phyloP scores from a whole-genome alignment of 495 filamentous ascomycete species.

The Penicillium lividum region DNA sequence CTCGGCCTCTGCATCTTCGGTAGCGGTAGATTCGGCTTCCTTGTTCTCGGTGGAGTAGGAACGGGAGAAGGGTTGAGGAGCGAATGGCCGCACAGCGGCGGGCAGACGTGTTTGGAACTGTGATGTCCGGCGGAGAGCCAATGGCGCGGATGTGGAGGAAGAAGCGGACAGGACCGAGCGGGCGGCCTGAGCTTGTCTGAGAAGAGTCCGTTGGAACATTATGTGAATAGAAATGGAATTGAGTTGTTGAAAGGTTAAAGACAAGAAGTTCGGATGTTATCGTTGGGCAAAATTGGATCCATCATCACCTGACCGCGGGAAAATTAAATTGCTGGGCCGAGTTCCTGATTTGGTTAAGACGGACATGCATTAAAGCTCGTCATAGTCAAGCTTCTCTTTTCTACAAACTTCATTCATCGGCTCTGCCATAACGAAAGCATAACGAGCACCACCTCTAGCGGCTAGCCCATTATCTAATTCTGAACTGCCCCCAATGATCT shows the following conservation, averaged over 20 bases:
- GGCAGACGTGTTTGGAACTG: conserved; percentile 40
- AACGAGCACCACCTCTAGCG: background rate
- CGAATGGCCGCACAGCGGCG: conserved; percentile 30
- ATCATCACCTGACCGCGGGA: conserved; percentile 31
- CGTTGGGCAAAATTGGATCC: conserved; percentile 29
- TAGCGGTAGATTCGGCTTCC: conserved; percentile 30
- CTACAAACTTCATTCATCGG: background rate
- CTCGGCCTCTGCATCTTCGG: conserved; percentile 45
- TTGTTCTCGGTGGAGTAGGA: conserved; percentile 47
- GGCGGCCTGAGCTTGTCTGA: conserved; percentile 47
- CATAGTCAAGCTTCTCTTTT: background rate
- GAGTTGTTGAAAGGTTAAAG: conserved; percentile 10
- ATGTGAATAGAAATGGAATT: conserved; percentile 18
- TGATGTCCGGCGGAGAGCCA: conserved; percentile 40
- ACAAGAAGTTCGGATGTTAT: conserved; percentile 11
- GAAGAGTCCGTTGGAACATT: conserved; percentile 49
- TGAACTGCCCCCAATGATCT: background rate
- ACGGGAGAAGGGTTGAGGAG: conserved; percentile 31
- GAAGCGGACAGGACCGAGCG: conserved; percentile 38
- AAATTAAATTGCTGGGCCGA: conserved; percentile 28
- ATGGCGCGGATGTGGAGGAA: conserved; percentile 34
- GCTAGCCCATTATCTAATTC: background rate
- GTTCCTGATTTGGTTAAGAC: background rate
- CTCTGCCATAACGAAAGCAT: background rate
- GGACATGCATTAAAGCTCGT: background rate